Conservation (phyloP, 2,329 filamentous ascomycete species). For the Claviceps quebecensis region DNA sequence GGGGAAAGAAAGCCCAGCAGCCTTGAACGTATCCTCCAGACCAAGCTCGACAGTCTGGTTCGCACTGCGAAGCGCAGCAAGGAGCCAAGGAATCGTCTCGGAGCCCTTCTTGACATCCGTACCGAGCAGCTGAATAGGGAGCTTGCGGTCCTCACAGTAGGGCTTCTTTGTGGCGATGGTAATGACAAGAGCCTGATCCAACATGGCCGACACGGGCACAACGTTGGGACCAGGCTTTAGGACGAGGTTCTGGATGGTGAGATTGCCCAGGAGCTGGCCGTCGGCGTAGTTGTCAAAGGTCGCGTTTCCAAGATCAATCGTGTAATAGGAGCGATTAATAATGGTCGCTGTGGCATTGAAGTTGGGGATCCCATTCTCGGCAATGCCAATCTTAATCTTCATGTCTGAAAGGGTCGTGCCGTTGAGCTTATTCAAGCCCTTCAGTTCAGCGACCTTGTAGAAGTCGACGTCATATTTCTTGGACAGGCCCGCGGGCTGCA, state of each 20-base stretch:
- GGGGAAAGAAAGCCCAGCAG: constrained; percentile 3
- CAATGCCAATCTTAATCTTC: constrained; percentile 5
- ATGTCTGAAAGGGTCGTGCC: constrained; percentile 33
- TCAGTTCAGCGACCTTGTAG: constrained; percentile 38
- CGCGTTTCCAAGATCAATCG: constrained; percentile 52
- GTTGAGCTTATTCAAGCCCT: constrained; percentile 39
- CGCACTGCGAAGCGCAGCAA: constrained; percentile 35
- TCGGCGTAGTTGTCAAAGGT: constrained; percentile 45
- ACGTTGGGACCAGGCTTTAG: constrained; percentile 46
- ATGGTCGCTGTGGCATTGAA: constrained; percentile 46
- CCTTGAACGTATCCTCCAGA: constrained; percentile 29
- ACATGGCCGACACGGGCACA: constrained; percentile 37
- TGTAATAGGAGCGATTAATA: constrained; percentile 49
- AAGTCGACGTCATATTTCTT: constrained; percentile 37
- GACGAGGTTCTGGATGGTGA: constrained; percentile 42
- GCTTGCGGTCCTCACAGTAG: constrained; percentile 38
- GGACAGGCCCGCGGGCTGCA: constrained; percentile 35
- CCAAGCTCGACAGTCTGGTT: constrained; percentile 40
- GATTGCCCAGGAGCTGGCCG: constrained; percentile 35
- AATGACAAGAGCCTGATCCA: constrained; percentile 37
- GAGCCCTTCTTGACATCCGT: constrained; percentile 36
- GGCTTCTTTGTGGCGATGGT: constrained; percentile 21
- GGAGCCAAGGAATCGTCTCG: constrained; percentile 40
- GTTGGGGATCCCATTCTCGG: constrained; percentile 30
- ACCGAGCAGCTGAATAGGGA: constrained; percentile 42